Base-by-base conservation (phyloP, 169 alveolate species). In the Theileria annulata region DNA sequence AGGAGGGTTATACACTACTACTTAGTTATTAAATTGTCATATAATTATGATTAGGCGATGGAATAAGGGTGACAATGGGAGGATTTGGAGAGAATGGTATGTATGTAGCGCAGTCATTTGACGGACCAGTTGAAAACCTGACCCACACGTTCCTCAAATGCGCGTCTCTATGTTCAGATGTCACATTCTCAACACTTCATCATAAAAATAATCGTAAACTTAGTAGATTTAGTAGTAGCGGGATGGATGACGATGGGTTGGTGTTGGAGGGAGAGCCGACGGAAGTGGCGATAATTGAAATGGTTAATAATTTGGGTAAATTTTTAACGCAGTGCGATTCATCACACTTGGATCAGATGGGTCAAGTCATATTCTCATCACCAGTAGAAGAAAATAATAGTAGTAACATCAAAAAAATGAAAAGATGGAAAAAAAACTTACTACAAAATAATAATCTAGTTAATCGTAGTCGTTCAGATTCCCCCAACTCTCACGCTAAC, bases 251-350 rank as follows among this genome's bases (percentile, higher is more conserved):
- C 8, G 27, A 19, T 12, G 63, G 63, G 63, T 25, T 64, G 30
- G 17, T 42, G 17, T 19, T 48, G 21, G 85, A 81, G 37, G 88
- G 88, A 12, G 88, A 81, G 62, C 88, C 88, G 23, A 81, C 88
- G 48, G 88, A 81, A 35, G 27, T 67, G 62, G 88, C 88, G 25
- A 74, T 81, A 17, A 63, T 81, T 17, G 69, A 81, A 33, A 67
- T 81, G 79, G 88, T 81, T 17, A 75, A 81, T 66, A 23, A 60
- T 37, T 42, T 81, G 15, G 77, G 77, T 0, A 70, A 27, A 19
- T 56, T 28, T 23, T 8, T 70, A 9, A 51, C 27, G 12, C 28
- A 48, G 28, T 31, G 54, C n/a, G 77, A 56, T 27, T 31, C 77
- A 6, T 35, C 67, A 30, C 67, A 70, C 17, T 21, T 70, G 72